These are phyloP conservation scores for Chrysanthemum makinoi DNA, from an alignment of 129 eudicot species.

Conservation along the genomic window DNA sequence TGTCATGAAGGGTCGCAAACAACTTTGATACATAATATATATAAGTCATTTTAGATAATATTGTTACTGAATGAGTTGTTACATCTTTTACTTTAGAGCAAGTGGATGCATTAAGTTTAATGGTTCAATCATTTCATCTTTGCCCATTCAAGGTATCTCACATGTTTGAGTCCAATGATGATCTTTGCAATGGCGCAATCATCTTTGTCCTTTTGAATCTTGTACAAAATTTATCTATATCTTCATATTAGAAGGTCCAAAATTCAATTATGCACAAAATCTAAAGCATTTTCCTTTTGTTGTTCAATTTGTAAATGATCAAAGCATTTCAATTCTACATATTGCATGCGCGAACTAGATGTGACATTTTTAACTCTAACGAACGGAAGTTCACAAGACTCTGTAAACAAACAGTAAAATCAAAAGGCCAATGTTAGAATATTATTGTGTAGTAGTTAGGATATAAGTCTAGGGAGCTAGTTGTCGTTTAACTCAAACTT, in stretches of 20 bases:
- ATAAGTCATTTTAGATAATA: neutral
- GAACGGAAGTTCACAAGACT: neutral
- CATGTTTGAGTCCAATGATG: constrained; percentile 33
- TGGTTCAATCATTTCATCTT: constrained; percentile 29
- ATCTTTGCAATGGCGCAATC: constrained; percentile 22
- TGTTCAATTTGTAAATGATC: no score
- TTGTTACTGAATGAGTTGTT: neutral
- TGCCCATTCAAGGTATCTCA: constrained; percentile 31
- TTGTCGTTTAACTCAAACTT: no score
- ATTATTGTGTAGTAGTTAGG: no score
- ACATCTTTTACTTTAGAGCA: constrained; percentile 15
- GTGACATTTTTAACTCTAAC: neutral
- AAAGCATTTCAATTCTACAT: no score
- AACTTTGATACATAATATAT: neutral
- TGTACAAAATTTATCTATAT: constrained; percentile 18
- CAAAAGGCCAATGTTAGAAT: no score
- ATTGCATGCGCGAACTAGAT: neutral
- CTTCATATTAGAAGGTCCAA: neutral
- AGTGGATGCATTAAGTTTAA: constrained; percentile 24
- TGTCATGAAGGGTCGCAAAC: neutral
- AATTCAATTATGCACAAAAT: neutral
- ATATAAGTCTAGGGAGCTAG: no score
- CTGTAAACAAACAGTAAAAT: no score
- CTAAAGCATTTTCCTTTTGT: neutral
- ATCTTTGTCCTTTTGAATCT: constrained; percentile 24